A percentile compares a stretch with the other conserved stretches of the same genome.
These are phyloP conservation scores for Coprinopsis strossmayeri DNA, from an alignment of 768 basidiomycete genomes.

Conservation along the genomic window DNA sequence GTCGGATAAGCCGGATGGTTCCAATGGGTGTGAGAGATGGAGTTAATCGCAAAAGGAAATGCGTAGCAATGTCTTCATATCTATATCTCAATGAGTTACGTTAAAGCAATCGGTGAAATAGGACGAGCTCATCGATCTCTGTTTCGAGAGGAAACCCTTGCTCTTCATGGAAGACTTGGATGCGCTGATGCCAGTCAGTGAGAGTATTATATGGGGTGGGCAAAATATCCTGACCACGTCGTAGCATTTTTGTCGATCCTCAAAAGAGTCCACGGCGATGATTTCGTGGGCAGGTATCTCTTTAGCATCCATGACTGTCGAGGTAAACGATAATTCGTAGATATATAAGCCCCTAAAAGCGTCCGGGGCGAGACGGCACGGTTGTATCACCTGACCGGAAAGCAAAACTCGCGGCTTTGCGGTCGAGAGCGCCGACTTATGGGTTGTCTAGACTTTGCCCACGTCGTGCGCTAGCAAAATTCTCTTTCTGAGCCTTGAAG, in stretches of 20 bases:
- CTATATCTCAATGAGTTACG: slow-evolving; percentile 28
- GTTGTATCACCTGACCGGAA: background rate
- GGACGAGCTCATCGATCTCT: slow-evolving; percentile 67
- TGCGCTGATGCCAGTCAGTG: slow-evolving; percentile 23
- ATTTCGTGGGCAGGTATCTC: slow-evolving; percentile 49
- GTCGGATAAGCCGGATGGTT: slow-evolving; percentile 51
- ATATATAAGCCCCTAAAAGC: no score
- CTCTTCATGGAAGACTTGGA: slow-evolving; percentile 56
- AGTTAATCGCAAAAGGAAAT: slow-evolving; percentile 64
- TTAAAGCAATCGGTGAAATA: slow-evolving; percentile 2
- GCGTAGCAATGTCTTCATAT: slow-evolving; percentile 55
- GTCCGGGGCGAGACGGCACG: background rate
- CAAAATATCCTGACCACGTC: slow-evolving; percentile 36
- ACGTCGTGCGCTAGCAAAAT: background rate
- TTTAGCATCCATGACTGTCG: slow-evolving; percentile 1
- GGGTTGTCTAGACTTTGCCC: background rate
- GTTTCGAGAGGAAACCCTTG: slow-evolving; percentile 68
- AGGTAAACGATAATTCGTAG: background rate
- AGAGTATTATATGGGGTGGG: background rate
- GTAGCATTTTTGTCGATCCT: slow-evolving; percentile 61
- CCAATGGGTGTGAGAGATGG: slow-evolving; percentile 61
- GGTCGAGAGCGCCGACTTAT: background rate
- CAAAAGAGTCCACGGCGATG: slow-evolving; percentile 36
- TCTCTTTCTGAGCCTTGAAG: background rate
- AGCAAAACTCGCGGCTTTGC: background rate